These are phyloP conservation scores for Hericium alpestre DNA, from an alignment of 768 basidiomycete genomes.

Conservation along the genomic window DNA sequence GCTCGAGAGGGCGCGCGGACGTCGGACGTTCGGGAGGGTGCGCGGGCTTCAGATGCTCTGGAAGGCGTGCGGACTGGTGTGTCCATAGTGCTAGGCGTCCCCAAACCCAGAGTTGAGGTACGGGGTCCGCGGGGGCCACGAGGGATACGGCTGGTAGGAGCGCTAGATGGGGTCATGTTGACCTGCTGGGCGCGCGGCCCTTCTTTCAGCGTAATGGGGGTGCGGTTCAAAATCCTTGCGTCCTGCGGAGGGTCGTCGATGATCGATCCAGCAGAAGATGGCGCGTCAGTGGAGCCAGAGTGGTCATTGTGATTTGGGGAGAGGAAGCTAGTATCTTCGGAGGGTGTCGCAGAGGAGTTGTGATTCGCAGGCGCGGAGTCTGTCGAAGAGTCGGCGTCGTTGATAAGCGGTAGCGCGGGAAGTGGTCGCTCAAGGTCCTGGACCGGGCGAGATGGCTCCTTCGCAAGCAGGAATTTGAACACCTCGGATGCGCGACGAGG, in stretches of 20 bases:
- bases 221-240: constrained; percentile 11
- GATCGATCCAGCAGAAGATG: constrained; percentile 10
- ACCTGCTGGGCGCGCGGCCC: neutral
- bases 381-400: constrained; percentile 15
- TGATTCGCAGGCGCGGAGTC: neutral
- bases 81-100: neutral
- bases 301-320: neutral
- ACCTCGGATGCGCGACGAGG: constrained; percentile 61
- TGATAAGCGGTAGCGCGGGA: constrained; percentile 24
- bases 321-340: neutral
- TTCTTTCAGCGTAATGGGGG: constrained; percentile 3
- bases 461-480: constrained; percentile 58
- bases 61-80: neutral
- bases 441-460: constrained; percentile 15
- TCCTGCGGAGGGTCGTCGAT: constrained; percentile 9
- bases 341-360: constrained; percentile 7
- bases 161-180: neutral
- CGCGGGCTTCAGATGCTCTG: too few species aligned
- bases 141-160: constrained; percentile 7
- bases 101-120: neutral
- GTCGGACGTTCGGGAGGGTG: too few species aligned
- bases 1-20: neutral
- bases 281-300: neutral
- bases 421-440: constrained; percentile 27
- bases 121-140: constrained; percentile 9